phyloP scores from a whole-genome alignment of 2,329 filamentous ascomycete genomes.

The Trichophyton schoenleinii region DNA sequence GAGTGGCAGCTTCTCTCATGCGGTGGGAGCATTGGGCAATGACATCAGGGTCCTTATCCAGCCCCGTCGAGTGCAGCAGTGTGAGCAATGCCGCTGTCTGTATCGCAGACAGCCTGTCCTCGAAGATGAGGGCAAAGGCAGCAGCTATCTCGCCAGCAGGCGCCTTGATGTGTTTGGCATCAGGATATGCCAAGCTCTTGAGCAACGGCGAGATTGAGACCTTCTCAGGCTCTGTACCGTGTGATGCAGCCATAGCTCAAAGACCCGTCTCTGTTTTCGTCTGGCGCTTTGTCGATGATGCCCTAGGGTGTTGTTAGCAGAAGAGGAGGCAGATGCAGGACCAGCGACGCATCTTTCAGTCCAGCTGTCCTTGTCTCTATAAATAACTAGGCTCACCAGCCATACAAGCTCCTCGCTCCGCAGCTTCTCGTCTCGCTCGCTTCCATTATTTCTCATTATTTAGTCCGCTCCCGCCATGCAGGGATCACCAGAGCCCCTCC shows the following conservation, averaged over 20 bases:
- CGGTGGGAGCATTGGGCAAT: conserved; percentile 69
- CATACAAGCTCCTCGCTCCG: neutral
- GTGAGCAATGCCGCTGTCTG: conserved; percentile 81
- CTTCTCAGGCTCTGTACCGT: conserved; percentile 19
- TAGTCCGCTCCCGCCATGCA: neutral
- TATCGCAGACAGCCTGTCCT: conserved; percentile 73
- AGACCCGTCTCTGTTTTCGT: neutral
- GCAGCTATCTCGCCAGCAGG: conserved; percentile 71
- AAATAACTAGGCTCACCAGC: neutral
- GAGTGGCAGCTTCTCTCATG: conserved; percentile 70
- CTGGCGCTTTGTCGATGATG: neutral
- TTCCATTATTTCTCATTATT: neutral
- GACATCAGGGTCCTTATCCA: conserved; percentile 73
- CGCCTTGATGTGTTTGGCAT: conserved; percentile 39
- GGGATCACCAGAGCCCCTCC: neutral
- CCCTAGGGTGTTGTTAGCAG: neutral
- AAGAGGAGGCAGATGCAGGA: neutral
- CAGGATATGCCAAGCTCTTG: conserved; percentile 34
- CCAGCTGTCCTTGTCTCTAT: neutral
- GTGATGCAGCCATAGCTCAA: neutral
- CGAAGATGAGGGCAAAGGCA: conserved; percentile 86
- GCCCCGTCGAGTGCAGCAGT: conserved; percentile 77
- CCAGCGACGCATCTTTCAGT: neutral
- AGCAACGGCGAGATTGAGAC: conserved; percentile 39
- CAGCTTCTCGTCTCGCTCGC: neutral